phyloP scores from a whole-genome alignment of 2,329 filamentous ascomycete species.

The Talaromyces sp. region DNA sequence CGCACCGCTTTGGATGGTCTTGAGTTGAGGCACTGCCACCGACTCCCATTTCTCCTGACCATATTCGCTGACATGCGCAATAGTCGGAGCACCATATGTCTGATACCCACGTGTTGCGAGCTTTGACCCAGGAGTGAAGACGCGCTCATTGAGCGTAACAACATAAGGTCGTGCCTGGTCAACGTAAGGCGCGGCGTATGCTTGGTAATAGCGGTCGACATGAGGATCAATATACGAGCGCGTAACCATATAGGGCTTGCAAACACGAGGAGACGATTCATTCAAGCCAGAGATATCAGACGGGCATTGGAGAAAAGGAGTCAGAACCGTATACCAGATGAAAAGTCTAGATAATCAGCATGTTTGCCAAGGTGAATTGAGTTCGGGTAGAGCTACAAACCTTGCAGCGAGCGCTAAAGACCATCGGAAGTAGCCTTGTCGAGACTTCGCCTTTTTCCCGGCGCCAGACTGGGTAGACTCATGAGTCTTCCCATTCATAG shows the following conservation, averaged over 20 bases:
- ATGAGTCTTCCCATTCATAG: slow-evolving; percentile 15
- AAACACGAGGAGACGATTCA: slow-evolving; percentile 69
- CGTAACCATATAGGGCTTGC: slow-evolving; percentile 71
- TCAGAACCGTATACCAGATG: slow-evolving; percentile 83
- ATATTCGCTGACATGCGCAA: slow-evolving; percentile 64
- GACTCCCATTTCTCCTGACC: slow-evolving; percentile 72
- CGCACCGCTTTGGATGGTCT: slow-evolving; percentile 59
- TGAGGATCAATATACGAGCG: slow-evolving; percentile 68
- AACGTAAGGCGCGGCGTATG: slow-evolving; percentile 80
- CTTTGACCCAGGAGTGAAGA: slow-evolving; percentile 65
- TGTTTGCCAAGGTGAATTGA: background rate
- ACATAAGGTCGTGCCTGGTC: slow-evolving; percentile 71
- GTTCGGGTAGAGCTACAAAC: slow-evolving; percentile 25
- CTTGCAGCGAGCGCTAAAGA: slow-evolving; percentile 34
- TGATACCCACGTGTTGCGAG: slow-evolving; percentile 60
- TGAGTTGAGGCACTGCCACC: slow-evolving; percentile 69
- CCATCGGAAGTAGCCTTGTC: slow-evolving; percentile 31
- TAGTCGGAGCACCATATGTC: slow-evolving; percentile 70
- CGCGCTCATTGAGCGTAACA: slow-evolving; percentile 52
- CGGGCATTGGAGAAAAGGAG: slow-evolving; percentile 78
- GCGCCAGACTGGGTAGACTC: slow-evolving; percentile 20
- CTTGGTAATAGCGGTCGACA: slow-evolving; percentile 77
- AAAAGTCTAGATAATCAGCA: slow-evolving; percentile 54
- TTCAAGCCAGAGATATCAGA: slow-evolving; percentile 63
- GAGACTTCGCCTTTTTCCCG: slow-evolving; percentile 20